Base-by-base conservation (phyloP, 2,329 filamentous ascomycete species). In the Calcarisporium arbuscula region DNA sequence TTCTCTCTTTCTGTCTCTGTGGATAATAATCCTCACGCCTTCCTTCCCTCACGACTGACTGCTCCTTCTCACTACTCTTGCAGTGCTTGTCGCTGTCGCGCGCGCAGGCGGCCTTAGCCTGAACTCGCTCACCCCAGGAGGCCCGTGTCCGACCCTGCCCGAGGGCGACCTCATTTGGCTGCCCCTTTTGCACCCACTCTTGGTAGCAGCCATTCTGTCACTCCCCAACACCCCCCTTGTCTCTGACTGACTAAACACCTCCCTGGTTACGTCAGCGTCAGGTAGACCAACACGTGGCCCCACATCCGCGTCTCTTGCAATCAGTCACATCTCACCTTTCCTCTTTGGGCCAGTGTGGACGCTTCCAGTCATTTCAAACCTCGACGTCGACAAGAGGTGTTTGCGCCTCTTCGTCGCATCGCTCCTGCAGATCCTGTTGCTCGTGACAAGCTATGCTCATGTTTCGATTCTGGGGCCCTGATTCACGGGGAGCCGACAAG, bases 391-490 rank as follows among this genome's bases (percentile, higher is more conserved):
- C n/a, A n/a, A n/a, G n/a, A n/a, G n/a, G n/a, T n/a, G n/a, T n/a
- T 40, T 27, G 14, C 15, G 8, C 22, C 19, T 21, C 30, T 40
- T 40, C 17, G 14, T 37, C 17, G 26, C 35, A 26, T 38, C n/a
- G 11, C 28, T 30, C 15, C 28, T 17, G 28, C 8, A 21, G 19
- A 31, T 31, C 35, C 26, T 23, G 27, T 23, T 22, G 30, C 46
- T 44, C 40, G 47, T 35, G 32, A 41, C 46, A 49, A 51, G 56
- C 57, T 56, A 61, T 65, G 61, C 65, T 65, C 61, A 79, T 79
- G 74, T 78, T 80, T 60, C 67, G 71, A 48, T 74, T 78, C 53
- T 79, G 74, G 72, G 63, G 66, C 51, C 67, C 70, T 50, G 75
- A 77, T 50, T 61, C 68, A 45, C 67, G 68, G 68, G 70, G 67